Evolutionary conservation across 225 moss, liverwort and hornwort species (phyloP).

Genomic region (Antitrichia curtipendula): DNA sequence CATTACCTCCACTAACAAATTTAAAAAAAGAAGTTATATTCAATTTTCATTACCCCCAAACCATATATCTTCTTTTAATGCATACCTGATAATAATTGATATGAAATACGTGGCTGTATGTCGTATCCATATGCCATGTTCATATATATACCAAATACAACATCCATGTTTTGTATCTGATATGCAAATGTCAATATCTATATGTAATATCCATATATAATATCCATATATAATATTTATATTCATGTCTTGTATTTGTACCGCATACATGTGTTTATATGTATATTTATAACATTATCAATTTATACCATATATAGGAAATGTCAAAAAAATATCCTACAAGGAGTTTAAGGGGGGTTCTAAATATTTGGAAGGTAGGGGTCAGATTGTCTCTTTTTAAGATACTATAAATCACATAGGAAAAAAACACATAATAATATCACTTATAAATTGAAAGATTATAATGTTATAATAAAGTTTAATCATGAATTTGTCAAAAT

Average conservation of each 20-base stretch:
- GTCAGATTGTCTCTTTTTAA: background rate
- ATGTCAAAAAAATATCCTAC: no score
- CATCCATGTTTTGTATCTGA: rapidly evolving
- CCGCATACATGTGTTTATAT: rapidly evolving
- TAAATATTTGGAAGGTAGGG: no score
- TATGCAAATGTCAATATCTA: background rate
- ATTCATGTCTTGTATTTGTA: no score
- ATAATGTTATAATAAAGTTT: background rate
- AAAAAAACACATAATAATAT: background rate
- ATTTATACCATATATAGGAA: no score
- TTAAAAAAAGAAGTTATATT: background rate
- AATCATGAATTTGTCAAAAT: background rate
- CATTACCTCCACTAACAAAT: no score
- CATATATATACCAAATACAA: background rate
- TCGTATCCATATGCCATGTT: background rate
- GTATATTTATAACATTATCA: no score
- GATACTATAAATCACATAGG: background rate
- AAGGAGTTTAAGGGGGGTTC: no score
- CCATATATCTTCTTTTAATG: background rate
- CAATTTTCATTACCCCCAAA: background rate
- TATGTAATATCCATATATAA: no score
- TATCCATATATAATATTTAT: no score
- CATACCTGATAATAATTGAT: background rate
- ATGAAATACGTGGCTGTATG: background rate
- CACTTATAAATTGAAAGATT: background rate